Evolutionary conservation across 495 filamentous ascomycete genomes (phyloP).

Genomic region (Sordaria brevicollis): DNA sequence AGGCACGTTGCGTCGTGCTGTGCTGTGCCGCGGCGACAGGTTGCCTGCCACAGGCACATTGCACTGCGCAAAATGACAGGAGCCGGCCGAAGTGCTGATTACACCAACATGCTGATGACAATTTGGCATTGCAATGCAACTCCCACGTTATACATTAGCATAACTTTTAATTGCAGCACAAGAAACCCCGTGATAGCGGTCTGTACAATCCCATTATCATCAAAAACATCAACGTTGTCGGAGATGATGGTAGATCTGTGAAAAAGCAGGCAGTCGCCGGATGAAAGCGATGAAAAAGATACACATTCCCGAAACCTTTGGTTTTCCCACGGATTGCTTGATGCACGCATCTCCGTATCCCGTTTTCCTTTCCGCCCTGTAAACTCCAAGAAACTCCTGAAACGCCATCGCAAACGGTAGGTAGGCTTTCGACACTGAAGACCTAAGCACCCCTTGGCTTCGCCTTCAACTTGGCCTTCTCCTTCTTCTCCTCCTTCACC

Average conservation of each 20-base stretch:
- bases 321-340: background rate
- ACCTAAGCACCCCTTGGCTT: slow-evolving; percentile 48
- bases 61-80: background rate
- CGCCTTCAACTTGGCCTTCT: slow-evolving; percentile 78
- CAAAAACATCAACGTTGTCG: background rate
- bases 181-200: background rate
- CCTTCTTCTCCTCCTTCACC: slow-evolving; percentile 85
- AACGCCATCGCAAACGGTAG: background rate
- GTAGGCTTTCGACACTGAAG: background rate
- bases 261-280: background rate
- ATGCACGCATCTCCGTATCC: background rate
- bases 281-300: background rate
- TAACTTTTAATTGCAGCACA: background rate
- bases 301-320: background rate
- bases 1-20: background rate
- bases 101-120: background rate
- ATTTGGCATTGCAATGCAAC: background rate
- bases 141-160: background rate
- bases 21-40: background rate
- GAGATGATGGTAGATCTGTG: background rate
- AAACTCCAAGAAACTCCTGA: background rate
- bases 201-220: background rate
- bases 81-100: too few species aligned
- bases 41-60: background rate
- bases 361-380: background rate